Base-by-base conservation (phyloP, 75 land plant species). In the Cryptomeria japonica region DNA sequence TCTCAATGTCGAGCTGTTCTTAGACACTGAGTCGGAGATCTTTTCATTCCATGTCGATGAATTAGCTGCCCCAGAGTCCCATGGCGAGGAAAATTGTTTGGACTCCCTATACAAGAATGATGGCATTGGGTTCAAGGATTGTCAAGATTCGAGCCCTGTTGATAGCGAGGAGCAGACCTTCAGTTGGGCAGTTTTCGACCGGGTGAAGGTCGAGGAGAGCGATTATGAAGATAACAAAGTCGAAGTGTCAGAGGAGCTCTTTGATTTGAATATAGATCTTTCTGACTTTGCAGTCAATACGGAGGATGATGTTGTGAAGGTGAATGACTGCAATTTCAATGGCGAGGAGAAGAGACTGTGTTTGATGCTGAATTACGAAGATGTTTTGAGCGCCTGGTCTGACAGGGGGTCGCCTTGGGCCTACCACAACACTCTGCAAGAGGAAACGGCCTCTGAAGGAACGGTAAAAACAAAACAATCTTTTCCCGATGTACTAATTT, bases 361-460 rank as follows among this genome's bases (percentile, higher is more conserved):
- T n/a, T 31, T 90, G 82, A 88, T 55, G 16, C 75, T 91, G 38
- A 89, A 91, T 61, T 89, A 89, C 64, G 83, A 91, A 46, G 91
- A 89, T 7, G 92, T 91, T 1, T 18, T 91, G 36, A 87, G 87
- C 78, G 90, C 92, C 0, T 91, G 92, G 92, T 91, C 91, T 42
- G 88, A 84, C 72, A 49, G 92, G 12, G 89, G 91, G 13, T 86
- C 89, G 0, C 89, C 85, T 5, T 88, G 91, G 91, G 86, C 89
- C 4, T 22, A 87, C 72, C 61, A 55, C 12, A 85, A 36, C 34
- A 49, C 72, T 8, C 12, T 47, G 19, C 31, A 13, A 9, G 38
- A 55, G 0, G 49, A 55, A 34, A 51, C 3, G n/a, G 14, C 15
- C 38, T n/a, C 86, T 8, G 38, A 37, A 3, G 32, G 25, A 37